Base-by-base conservation (phyloP, 768 basidiomycete species). In the Lanmaoa pseudosensibilis region DNA sequence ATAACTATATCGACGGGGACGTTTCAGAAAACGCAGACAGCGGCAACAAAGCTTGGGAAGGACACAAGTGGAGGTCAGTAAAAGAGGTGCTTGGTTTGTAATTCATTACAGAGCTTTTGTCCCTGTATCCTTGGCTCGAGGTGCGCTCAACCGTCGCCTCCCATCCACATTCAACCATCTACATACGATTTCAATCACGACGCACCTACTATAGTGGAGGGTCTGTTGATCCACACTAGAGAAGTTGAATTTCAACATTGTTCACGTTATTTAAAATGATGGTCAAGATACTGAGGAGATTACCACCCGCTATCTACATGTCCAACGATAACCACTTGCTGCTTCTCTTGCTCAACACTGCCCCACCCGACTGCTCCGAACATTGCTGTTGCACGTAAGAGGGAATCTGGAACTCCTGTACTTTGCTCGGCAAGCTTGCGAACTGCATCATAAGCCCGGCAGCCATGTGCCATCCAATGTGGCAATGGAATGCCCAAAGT, bases 401-500 rank as follows among this genome's bases (percentile, higher is more conserved):
- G 3, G 76, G 76, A 18, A 76, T 64, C 34, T 68, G 58, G 32
- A 76, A 69, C 52, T 66, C 59, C 33, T 72, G 69, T 38, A 74
- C 66, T 54, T 67, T 50, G 19, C 67, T 69, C 10, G 76, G 76
- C 55, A 77, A 61, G 46, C 69, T 72, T 55, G 73, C 75, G 49
- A 78, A 63, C 55, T 75, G 75, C 72, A 78, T 72, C 40, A 79
- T 36, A 30, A 79, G 61, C 9, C 77, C 77, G 0, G 74, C 68
- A 0, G 74, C 72, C 73, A 75, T 77, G 56, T 75, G 72, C 75
- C 74, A 74, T 46, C 55, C 64, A 60, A 66, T 65, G 57, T 76
- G 78, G 37, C 78, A 79, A 60, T 79, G 78, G 65, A 80, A 75
- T 1, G 76, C 75, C 78, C 78, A 80, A 38, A 77, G 54, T 32